These are phyloP conservation scores for Ceratocystis alfenasii DNA, from an alignment of 2,329 filamentous ascomycete species.

Conservation along the genomic window DNA sequence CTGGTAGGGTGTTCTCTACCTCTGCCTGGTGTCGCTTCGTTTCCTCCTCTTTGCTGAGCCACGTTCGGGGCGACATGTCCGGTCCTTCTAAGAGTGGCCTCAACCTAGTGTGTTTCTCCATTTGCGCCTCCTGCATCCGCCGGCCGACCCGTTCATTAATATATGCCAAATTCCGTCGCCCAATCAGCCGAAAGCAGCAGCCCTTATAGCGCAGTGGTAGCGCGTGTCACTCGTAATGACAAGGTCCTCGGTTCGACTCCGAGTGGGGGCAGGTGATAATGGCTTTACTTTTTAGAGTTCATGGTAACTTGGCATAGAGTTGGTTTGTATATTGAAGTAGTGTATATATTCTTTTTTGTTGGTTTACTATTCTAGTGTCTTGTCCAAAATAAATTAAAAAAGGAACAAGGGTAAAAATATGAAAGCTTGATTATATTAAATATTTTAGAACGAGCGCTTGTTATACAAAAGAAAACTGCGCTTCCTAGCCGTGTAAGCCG, in stretches of 20 bases:
- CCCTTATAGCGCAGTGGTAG: conserved; percentile 31
- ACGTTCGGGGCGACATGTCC: no score
- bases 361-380: background rate
- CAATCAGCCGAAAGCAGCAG: conserved; percentile 17
- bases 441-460: background rate
- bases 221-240: conserved; percentile 32
- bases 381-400: background rate
- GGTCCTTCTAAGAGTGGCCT: no score
- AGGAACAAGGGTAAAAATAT: background rate
- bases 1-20: no score
- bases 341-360: background rate
- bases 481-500: conserved; percentile 53
- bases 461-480: background rate
- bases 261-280: conserved; percentile 26
- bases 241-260: conserved; percentile 32
- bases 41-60: no score
- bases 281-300: background rate
- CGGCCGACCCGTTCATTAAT: background rate
- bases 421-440: background rate
- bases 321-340: background rate
- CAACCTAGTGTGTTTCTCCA: no score
- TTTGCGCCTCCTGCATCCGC: background rate
- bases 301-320: background rate
- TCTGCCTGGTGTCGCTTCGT: no score
- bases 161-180: background rate